A percentile compares a stretch with the other conserved stretches of the same genome.
These are phyloP conservation scores for Ophiostoma ips DNA, from an alignment of 2,329 filamentous ascomycete genomes.

Conservation along the genomic window DNA sequence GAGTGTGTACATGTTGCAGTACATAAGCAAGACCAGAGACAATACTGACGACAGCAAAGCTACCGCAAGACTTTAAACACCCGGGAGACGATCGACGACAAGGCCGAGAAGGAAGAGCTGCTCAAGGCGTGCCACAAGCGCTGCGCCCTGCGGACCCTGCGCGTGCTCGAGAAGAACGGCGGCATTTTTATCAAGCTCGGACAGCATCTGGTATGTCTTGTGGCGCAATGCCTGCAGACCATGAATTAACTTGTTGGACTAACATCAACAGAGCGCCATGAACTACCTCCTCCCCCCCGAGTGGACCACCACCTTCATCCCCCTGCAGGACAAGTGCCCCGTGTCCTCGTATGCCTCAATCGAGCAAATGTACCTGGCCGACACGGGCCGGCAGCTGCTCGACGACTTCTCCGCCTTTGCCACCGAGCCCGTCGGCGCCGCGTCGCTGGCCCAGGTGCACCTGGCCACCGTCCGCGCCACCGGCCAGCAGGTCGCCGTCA, in stretches of 20 bases:
- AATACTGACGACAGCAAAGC: constrained; percentile 34
- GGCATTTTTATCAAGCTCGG: constrained; percentile 98
- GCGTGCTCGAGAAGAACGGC: constrained; percentile 85
- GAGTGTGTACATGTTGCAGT: constrained; percentile 47
- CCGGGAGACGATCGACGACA: constrained; percentile 46
- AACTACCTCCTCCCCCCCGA: constrained; percentile 83
- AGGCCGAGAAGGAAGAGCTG: constrained; percentile 49
- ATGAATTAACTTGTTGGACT: no score
- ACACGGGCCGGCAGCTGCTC: constrained; percentile 65
- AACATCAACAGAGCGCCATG: constrained; percentile 57
- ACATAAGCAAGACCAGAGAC: no score
- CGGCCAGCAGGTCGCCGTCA: constrained; percentile 82
- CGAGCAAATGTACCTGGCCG: constrained; percentile 68
- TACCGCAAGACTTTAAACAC: constrained; percentile 75
- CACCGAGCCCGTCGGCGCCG: constrained; percentile 69
- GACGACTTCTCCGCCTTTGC: constrained; percentile 83
- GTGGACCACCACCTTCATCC: constrained; percentile 93
- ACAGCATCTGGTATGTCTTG: constrained; percentile 67
- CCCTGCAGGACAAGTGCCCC: constrained; percentile 88
- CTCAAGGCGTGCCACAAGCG: constrained; percentile 79
- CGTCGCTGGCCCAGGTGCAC: constrained; percentile 90
- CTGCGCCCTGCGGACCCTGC: constrained; percentile 77
- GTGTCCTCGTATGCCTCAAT: constrained; percentile 82
- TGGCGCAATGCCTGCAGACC: no score
- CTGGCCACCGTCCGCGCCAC: constrained; percentile 69